A percentile compares a stretch with the other conserved stretches of the same genome.
These are phyloP conservation scores for Harringtonia lauricola DNA, from an alignment of 2,329 filamentous ascomycete species.

Conservation along the genomic window DNA sequence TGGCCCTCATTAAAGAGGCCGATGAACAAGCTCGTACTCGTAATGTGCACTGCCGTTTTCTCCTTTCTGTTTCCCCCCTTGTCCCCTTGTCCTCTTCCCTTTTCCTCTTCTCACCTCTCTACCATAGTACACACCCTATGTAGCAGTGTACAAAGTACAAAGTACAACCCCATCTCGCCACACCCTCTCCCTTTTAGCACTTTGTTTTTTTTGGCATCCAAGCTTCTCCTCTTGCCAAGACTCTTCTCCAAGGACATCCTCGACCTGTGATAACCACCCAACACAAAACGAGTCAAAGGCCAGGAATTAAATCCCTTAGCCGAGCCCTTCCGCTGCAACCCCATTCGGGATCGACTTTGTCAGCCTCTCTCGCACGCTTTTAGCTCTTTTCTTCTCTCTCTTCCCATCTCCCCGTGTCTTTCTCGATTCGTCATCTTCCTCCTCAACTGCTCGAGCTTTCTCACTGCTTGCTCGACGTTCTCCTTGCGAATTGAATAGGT, in stretches of 20 bases:
- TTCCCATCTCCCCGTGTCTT: neutral
- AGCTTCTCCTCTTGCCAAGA: neutral
- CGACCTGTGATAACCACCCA: neutral
- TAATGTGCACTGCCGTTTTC: too few species aligned
- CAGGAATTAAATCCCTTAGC: too few species aligned
- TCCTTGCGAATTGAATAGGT: too few species aligned
- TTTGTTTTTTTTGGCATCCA: neutral
- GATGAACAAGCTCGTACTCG: neutral
- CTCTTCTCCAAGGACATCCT: too few species aligned
- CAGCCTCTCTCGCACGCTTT: neutral
- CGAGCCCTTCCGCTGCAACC: too few species aligned
- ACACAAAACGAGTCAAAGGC: neutral
- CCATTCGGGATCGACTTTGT: neutral
- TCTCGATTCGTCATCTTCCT: neutral
- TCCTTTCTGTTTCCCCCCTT: too few species aligned
- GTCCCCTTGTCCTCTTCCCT: too few species aligned
- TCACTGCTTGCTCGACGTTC: too few species aligned
- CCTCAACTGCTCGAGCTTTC: neutral
- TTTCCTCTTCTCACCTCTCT: neutral
- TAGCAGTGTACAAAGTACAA: neutral
- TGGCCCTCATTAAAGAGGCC: neutral
- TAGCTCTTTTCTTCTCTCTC: neutral
- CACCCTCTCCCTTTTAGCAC: neutral
- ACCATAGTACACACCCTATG: neutral
- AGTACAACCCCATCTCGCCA: conserved; percentile 1